Evolutionary conservation across 2,329 filamentous ascomycete genomes (phyloP), one percentile per base, ranked within the genome.

Genomic region (Neopestalotiopsis sp.): DNA sequence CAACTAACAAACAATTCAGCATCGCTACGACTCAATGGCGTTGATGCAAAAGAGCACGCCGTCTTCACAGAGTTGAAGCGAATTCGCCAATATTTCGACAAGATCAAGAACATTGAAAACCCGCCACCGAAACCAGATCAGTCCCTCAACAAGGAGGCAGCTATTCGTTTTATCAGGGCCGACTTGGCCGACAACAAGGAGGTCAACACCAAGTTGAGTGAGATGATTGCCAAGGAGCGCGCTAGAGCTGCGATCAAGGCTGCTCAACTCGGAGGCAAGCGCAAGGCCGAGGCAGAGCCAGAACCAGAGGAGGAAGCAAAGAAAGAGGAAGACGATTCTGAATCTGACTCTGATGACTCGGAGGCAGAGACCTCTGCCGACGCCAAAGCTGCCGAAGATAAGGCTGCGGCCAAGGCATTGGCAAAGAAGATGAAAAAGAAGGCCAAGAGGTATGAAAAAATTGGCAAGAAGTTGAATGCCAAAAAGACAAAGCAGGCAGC

Each of bases 11-110:
- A 42, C 63, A 67, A 69, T 73, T 32, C 42, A 71, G 94, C 92
- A 66, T 91, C 92, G 71, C 85, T 99, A 28, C 90, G 91, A 71
- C 87, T 98, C 9, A 91, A 94, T 73, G 94, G 92, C 68, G 86
- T 91, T 38, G 89, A 97, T 76, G 91, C 93, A n/a, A 94, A 92
- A 79, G 87, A 92, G 66, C 95, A 98, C 78, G 88, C 93, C 34
- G 89, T 99, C 69, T 96, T 94, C 81, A 87, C 88, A 69, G 96
- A 99, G 83, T 87, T 99, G 71, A 91, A 90, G 69, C 90, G 96
- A 68, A 91, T 98, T 67, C 94, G 91, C 80, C 92, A 94, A 78
- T 98, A 98, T 80, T 97, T 97, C 81, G 90, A 89, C 69, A 99
- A 98, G 84, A 95, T 98, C 78, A 94, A 96, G 77, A 84, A 85